Base-by-base conservation (phyloP, 768 basidiomycete species). In the Pisolithus tinctorius region DNA sequence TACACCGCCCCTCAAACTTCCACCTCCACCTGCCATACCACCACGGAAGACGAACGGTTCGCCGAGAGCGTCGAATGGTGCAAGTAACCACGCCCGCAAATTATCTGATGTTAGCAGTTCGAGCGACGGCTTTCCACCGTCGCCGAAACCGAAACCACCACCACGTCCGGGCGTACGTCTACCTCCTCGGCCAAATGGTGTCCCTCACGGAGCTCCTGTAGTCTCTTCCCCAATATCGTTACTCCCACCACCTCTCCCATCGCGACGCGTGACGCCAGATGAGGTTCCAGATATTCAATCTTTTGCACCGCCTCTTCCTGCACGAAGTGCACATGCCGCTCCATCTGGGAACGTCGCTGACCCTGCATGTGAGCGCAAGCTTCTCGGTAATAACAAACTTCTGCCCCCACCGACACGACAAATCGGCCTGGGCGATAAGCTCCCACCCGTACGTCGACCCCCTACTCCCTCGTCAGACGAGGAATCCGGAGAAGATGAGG, bases 331-430 rank as follows among this genome's bases (percentile, higher is more conserved):
- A 47, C 37, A 42, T 49, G 9, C 52, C 36, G 39, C 31, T n/a
- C 25, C 31, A 3, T 31, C 38, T 11, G 25, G 16, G 8, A 9
- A 45, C 23, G 30, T 55, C 2, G 30, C 65, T 55, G 2, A 55
- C 1, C 49, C 48, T 25, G 46, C 29, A 10, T 54, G 47, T 4
- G 67, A 64, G 48, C 69, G 69, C 20, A 67, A 62, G 56, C 37
- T 52, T 26, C 29, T 60, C 8, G 60, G 61, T n/a, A 25, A 58
- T 64, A 40, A 64, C 34, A 75, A 67, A 52, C 76, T 83, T 23
- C 85, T 79, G 0, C 88, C 88, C 0, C 88, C 88, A 0, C 88
- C 88, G 0, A 86, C 82, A 0, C 84, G 88, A 5, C 83, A 72
- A 0, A 88, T 89, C 42, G 85, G 70, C 1, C 71, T 77, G 0